Evolutionary conservation across 176 grass and related monocot species (phyloP).

Genomic region (Carex pumila): DNA sequence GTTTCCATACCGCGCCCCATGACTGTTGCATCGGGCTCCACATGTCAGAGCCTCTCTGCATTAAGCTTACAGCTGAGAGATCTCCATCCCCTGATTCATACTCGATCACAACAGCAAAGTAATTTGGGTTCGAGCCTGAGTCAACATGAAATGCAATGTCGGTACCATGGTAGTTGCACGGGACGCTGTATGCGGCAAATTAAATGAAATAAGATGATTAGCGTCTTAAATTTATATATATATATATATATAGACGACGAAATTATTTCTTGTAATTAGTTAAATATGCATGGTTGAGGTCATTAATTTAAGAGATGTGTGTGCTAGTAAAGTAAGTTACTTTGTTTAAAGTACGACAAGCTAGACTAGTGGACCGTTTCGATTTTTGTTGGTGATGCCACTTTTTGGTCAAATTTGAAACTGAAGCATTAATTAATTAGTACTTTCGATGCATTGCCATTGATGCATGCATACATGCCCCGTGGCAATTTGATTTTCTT

Average conservation of each 20-base stretch:
- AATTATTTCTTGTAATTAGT: background rate
- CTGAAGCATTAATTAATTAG: background rate
- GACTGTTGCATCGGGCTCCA: constrained; percentile 43
- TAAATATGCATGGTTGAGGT: background rate
- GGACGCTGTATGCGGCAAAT: constrained; percentile 32
- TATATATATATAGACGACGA: background rate
- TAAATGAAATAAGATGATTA: background rate
- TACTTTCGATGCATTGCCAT: background rate
- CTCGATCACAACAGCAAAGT: constrained; percentile 65
- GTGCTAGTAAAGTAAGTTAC: background rate
- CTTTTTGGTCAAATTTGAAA: background rate
- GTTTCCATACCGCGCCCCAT: constrained; percentile 57
- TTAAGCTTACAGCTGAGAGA: constrained; percentile 54
- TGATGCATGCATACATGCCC: background rate
- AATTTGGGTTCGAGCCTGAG: constrained; percentile 63
- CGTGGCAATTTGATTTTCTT: background rate
- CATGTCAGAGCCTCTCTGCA: constrained; percentile 14
- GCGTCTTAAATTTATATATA: background rate
- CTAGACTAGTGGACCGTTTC: background rate
- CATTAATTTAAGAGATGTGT: background rate
- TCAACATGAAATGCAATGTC: constrained; percentile 65
- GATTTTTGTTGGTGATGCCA: background rate
- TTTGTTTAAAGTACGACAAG: background rate
- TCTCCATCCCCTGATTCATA: constrained; percentile 69
- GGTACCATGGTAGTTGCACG: constrained; percentile 57